Conservation (phyloP, 306 rosid genomes). For the Inga laurina region DNA sequence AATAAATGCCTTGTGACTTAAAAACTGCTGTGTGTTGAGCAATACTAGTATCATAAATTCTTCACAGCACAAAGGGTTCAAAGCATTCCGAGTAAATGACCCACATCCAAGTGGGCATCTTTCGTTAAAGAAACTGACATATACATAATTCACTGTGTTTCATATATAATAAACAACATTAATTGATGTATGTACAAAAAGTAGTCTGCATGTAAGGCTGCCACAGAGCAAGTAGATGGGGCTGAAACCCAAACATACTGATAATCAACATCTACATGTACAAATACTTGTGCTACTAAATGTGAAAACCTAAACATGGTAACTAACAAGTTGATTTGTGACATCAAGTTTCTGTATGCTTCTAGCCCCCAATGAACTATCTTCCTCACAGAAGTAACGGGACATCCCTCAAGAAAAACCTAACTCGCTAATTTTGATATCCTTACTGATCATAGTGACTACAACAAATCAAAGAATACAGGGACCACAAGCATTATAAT, state of each 20-base stretch:
- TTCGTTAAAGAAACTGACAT: neutral
- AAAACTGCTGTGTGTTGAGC: neutral
- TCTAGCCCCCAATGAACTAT: conserved; percentile 9
- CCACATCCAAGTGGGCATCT: neutral
- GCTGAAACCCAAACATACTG: neutral
- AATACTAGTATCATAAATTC: neutral
- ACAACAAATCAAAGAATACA: neutral
- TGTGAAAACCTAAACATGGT: conserved; percentile 12
- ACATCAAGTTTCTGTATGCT: conserved; percentile 9
- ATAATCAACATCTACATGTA: conserved; percentile 1
- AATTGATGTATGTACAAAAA: neutral
- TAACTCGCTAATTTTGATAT: conserved; percentile 13
- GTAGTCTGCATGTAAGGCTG: neutral
- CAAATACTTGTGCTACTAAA: conserved; percentile 5
- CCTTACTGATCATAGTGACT: neutral
- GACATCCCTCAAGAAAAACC: conserved; percentile 8
- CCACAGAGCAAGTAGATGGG: neutral
- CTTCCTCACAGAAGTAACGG: neutral
- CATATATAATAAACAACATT: neutral
- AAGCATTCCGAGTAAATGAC: neutral
- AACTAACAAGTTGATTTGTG: neutral
- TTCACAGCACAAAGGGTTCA: neutral
- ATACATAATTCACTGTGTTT: neutral
- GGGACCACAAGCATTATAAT: neutral
- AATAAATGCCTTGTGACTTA: neutral